Evolutionary conservation across 768 basidiomycete genomes (phyloP).

Genomic region (Leccinum olivaceopallidum): DNA sequence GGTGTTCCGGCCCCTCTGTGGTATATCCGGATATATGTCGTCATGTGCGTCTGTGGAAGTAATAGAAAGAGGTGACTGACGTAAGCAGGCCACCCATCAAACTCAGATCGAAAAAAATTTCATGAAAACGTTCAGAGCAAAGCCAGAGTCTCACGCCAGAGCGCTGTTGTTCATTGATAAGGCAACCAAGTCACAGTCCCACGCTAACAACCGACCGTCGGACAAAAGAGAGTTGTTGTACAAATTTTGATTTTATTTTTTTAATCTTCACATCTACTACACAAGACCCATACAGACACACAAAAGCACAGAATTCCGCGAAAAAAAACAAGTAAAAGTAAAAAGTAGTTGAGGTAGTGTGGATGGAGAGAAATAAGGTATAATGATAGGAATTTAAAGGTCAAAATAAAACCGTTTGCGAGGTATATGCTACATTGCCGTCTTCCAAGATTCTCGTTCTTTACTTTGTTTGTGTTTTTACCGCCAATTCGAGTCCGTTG

Average conservation of each 20-base stretch:
- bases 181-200: background rate
- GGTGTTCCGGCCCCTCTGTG: constrained; percentile 6
- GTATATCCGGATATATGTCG: constrained; percentile 12
- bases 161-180: background rate
- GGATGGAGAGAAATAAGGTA: constrained; percentile 5
- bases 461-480: constrained; percentile 19
- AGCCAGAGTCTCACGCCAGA: background rate
- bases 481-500: background rate
- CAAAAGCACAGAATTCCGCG: background rate
- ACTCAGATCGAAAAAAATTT: background rate
- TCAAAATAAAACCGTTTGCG: constrained; percentile 10
- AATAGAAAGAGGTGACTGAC: background rate
- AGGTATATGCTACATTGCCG: constrained; percentile 25
- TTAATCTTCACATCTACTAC: constrained; percentile 19
- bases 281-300: constrained; percentile 1
- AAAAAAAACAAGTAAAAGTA: background rate
- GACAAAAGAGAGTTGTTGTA: constrained; percentile 2
- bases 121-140: too few species aligned
- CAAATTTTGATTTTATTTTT: constrained; percentile 7
- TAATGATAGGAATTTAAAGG: constrained; percentile 25
- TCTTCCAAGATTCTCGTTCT: constrained; percentile 12
- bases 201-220: too few species aligned
- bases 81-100: background rate
- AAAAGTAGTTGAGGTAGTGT: background rate
- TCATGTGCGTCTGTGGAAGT: constrained; percentile 18